Percentiles rank a stretch among this genome's conserved stretches.
These are phyloP conservation scores for Theileria luwenshuni DNA, from an alignment of 169 alveolate species.

Conservation along the genomic window DNA sequence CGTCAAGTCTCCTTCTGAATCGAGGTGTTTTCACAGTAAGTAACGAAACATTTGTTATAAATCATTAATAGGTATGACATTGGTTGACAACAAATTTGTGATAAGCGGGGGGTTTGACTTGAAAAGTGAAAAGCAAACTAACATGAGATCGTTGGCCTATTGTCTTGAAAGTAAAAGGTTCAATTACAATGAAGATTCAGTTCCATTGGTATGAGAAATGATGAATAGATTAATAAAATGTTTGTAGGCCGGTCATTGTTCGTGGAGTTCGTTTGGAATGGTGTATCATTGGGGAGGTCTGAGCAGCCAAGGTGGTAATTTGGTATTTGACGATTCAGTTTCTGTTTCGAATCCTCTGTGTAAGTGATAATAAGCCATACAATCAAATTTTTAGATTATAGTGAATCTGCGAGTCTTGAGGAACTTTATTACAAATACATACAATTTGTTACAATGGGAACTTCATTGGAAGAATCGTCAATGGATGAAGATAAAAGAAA, in stretches of 20 bases:
- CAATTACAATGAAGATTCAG: constrained; percentile 40
- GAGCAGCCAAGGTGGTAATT: constrained; percentile 5
- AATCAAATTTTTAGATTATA: neutral
- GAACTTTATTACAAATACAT: constrained; percentile 19
- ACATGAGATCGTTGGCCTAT: constrained; percentile 30
- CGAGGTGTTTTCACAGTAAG: constrained; percentile 52
- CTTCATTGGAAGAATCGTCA: no score
- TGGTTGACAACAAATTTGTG: constrained; percentile 24
- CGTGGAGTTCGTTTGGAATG: constrained; percentile 30
- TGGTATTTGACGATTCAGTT: constrained; percentile 3
- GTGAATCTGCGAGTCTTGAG: constrained; percentile 18
- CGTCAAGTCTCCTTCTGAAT: constrained; percentile 43
- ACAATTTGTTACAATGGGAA: constrained; percentile 28
- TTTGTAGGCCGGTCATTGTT: constrained; percentile 27
- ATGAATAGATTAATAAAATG: neutral
- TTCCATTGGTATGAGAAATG: constrained; percentile 34
- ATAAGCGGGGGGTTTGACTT: constrained; percentile 63
- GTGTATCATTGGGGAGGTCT: constrained; percentile 61
- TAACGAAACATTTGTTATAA: neutral
- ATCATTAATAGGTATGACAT: constrained; percentile 36
- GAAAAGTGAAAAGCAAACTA: constrained; percentile 13
- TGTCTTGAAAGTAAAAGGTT: constrained; percentile 31
- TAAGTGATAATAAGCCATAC: neutral
- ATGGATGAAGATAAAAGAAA: no score
- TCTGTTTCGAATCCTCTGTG: constrained; percentile 26